Evolutionary conservation across 2,329 filamentous ascomycete genomes (phyloP).

Genomic region (Clonostachys rhizophaga): DNA sequence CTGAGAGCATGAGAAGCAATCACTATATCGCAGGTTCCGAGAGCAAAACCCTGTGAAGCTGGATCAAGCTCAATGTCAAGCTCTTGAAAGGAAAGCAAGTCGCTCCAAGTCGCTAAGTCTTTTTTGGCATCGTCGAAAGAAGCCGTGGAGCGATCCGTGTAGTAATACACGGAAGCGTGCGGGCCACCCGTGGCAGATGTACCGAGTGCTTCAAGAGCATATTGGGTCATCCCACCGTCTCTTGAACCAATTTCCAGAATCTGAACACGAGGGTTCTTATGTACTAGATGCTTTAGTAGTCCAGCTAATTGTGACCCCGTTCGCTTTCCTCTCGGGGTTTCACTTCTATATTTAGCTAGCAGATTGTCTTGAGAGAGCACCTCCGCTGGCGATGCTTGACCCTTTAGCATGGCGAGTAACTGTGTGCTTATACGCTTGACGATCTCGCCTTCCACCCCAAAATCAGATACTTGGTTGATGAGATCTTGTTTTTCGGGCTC

Average conservation of each 20-base stretch:
- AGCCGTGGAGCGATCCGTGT: constrained; percentile 34
- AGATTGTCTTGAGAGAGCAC: no score
- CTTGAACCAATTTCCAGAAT: constrained; percentile 18
- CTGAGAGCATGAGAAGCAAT: constrained; percentile 1
- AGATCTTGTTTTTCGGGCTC: no score
- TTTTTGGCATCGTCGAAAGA: constrained; percentile 21
- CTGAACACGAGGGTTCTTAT: constrained; percentile 8
- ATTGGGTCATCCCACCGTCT: constrained; percentile 24
- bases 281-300: background rate
- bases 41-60: background rate
- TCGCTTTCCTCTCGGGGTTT: no score
- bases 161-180: constrained; percentile 23
- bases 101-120: constrained; percentile 17
- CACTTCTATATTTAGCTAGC: no score
- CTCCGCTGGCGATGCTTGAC: no score
- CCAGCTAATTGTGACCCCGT: no score
- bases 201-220: constrained; percentile 9
- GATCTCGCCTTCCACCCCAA: no score
- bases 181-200: no score
- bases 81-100: constrained; percentile 10
- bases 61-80: constrained; percentile 1
- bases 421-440: no score
- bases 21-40: background rate
- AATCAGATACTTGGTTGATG: no score
- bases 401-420: no score